Conservation (phyloP, 495 filamentous ascomycete species). For the Penicillium odoratum region DNA sequence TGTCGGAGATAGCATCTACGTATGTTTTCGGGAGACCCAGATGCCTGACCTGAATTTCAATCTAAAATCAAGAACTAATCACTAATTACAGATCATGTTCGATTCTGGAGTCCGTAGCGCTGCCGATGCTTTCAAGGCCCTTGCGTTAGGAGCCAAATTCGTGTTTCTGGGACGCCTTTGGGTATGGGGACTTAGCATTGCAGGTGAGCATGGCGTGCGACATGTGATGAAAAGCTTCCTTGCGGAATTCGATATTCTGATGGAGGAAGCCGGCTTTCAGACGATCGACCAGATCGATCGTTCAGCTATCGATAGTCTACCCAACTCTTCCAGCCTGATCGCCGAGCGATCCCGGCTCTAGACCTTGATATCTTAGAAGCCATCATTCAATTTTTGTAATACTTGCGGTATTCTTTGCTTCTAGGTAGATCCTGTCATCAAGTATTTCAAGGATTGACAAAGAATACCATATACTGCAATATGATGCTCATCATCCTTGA, state of each 20-base stretch:
- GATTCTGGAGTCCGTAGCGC: slow-evolving; percentile 61
- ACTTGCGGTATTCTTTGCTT: too few relatives aligned
- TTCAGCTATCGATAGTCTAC: slow-evolving; percentile 16
- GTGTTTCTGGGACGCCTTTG: slow-evolving; percentile 63
- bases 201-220: slow-evolving; percentile 59
- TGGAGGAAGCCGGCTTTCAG: slow-evolving; percentile 61
- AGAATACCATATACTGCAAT: too few relatives aligned
- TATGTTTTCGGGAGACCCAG: slow-evolving; percentile 14
- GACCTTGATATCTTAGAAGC: neutral
- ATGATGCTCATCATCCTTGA: too few relatives aligned
- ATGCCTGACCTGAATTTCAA: neutral
- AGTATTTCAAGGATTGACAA: too few relatives aligned
- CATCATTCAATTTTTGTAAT: too few relatives aligned
- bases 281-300: slow-evolving; percentile 16
- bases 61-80: neutral
- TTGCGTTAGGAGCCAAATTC: slow-evolving; percentile 64
- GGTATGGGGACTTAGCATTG: slow-evolving; percentile 61
- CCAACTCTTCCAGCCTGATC: slow-evolving; percentile 7
- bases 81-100: slow-evolving; percentile 42
- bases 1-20: slow-evolving; percentile 44
- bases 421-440: too few relatives aligned
- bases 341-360: neutral
- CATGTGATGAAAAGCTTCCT: slow-evolving; percentile 66
- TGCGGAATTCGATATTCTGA: slow-evolving; percentile 66
- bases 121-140: slow-evolving; percentile 60